A percentile compares a stretch with the other conserved stretches of the same genome.
Evolutionary conservation across 139 green algal species (phyloP).

Genomic region (Micractinium conductrix): DNA sequence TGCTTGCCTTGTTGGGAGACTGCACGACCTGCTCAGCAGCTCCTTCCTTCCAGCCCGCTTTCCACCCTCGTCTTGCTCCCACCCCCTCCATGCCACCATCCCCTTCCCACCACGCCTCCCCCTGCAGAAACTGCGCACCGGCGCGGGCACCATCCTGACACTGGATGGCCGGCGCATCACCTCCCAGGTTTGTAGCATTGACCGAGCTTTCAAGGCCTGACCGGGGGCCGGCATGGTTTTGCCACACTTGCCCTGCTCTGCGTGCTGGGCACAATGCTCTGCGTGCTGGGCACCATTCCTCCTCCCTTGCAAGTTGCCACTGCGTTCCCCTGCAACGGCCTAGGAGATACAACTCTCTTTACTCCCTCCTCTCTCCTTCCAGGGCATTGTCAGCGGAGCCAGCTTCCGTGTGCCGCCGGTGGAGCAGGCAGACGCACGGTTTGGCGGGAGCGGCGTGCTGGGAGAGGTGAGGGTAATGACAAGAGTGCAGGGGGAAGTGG

Average conservation of each 20-base stretch:
- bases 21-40: background rate
- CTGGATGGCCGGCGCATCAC: slow-evolving; percentile 66
- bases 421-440: slow-evolving; percentile 47
- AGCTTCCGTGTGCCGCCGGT: slow-evolving; percentile 55
- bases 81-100: background rate
- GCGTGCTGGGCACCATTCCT: too few species aligned
- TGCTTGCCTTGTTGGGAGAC: background rate
- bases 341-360: too few species aligned
- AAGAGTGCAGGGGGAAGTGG: background rate
- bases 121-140: slow-evolving; percentile 38
- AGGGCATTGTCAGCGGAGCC: slow-evolving; percentile 65
- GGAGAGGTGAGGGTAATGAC: background rate
- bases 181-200: too few species aligned
- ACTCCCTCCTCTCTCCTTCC: too few species aligned
- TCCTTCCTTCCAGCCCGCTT: background rate
- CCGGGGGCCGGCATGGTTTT: too few species aligned
- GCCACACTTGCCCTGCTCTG: too few species aligned
- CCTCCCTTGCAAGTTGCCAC: too few species aligned
- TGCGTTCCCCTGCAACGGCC: too few species aligned
- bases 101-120: background rate
- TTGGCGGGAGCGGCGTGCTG: slow-evolving; percentile 43
- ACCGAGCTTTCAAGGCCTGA: too few species aligned
- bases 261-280: too few species aligned
- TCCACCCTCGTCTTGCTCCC: background rate
- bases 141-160: slow-evolving; percentile 60